phyloP scores from a whole-genome alignment of 345 rosid genomes.

The Sonneratia caseolaris region DNA sequence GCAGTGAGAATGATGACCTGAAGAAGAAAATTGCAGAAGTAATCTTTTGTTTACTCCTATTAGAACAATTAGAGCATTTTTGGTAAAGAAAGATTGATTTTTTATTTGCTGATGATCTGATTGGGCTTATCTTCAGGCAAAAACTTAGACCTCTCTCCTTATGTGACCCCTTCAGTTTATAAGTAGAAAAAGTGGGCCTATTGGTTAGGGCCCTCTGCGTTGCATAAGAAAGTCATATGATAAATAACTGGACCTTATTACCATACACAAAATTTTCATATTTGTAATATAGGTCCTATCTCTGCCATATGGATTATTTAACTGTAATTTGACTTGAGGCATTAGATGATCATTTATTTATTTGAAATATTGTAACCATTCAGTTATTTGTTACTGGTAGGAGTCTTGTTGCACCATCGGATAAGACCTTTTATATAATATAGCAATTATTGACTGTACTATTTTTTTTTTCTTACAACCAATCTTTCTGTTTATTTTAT shows the following conservation, averaged over 20 bases:
- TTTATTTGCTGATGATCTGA: not conserved
- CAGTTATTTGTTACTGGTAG: not conserved
- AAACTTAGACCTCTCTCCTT: not conserved
- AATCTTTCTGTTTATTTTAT: not conserved
- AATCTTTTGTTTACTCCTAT: conserved; percentile 13
- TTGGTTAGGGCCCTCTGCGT: not conserved
- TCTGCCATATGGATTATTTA: not conserved
- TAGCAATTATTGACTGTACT: not conserved
- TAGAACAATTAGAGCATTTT: not conserved
- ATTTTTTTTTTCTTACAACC: not conserved
- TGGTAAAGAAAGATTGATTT: not conserved
- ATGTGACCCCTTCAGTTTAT: not conserved
- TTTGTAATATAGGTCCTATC: not conserved
- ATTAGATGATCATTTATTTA: not conserved
- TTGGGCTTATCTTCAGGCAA: not conserved
- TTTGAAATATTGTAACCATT: not conserved
- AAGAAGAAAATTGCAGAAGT: conserved; percentile 84
- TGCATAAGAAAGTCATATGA: not conserved
- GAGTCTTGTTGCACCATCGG: not conserved
- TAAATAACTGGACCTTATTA: not conserved
- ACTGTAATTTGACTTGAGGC: not conserved
- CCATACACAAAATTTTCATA: not conserved
- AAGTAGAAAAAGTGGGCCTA: not conserved
- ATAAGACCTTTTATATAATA: not conserved
- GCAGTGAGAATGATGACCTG: conserved; percentile 53